Conservation (phyloP, 306 rosid species). For the Spatholobus suberectus region DNA sequence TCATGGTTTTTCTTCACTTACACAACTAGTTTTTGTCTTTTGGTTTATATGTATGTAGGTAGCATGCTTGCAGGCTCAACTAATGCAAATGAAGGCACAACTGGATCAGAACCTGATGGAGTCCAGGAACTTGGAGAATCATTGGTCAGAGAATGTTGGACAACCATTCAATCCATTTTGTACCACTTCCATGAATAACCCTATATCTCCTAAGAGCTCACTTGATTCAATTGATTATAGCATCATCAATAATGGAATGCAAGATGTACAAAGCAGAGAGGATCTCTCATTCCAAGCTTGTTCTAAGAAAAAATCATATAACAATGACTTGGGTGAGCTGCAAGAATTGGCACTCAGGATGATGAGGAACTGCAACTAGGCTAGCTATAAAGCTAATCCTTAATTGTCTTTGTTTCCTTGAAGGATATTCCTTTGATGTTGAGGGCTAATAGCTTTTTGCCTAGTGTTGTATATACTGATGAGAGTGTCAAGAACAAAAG, state of each 20-base stretch:
- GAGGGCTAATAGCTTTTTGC: slow-evolving; percentile 17
- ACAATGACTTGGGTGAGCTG: slow-evolving; percentile 80
- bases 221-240: slow-evolving; percentile 70
- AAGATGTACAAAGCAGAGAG: slow-evolving; percentile 60
- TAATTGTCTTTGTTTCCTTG: slow-evolving; percentile 18
- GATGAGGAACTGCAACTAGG: slow-evolving; percentile 71
- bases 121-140: slow-evolving; percentile 50
- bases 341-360: slow-evolving; percentile 89
- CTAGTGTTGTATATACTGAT: slow-evolving; percentile 50
- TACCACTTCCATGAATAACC: slow-evolving; percentile 54
- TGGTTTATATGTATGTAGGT: slow-evolving; percentile 56
- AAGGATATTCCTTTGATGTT: slow-evolving; percentile 23
- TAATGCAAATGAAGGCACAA: slow-evolving; percentile 82
- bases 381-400: neutral
- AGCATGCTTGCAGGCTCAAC: slow-evolving; percentile 82
- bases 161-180: slow-evolving; percentile 48
- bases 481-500: slow-evolving; percentile 35
- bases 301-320: slow-evolving; percentile 55
- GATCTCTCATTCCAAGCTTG: slow-evolving; percentile 48
- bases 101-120: slow-evolving; percentile 65
- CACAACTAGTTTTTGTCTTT: neutral
- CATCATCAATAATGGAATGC: slow-evolving; percentile 56
- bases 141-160: slow-evolving; percentile 51
- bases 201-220: slow-evolving; percentile 88
- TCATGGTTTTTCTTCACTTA: neutral